phyloP scores from a whole-genome alignment of 306 rosid genomes.

The Morella rubra region DNA sequence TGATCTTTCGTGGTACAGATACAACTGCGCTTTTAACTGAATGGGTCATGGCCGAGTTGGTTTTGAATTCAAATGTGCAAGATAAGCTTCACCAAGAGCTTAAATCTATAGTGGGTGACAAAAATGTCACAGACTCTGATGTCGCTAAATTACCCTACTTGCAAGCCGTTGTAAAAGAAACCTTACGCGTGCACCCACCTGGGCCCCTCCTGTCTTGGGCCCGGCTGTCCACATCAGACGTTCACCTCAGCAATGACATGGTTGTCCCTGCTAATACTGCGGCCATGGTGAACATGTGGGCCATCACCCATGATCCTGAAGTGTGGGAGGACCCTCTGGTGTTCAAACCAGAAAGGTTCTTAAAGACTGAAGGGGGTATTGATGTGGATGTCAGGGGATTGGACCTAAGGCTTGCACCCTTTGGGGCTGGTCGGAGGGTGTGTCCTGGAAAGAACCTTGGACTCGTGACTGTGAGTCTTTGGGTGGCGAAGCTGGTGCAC shows the following conservation, averaged over 20 bases:
- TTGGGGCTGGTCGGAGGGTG: conserved; percentile 57
- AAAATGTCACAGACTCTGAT: conserved; percentile 26
- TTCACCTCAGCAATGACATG: conserved; percentile 60
- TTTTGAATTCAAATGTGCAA: conserved; percentile 37
- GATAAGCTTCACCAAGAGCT: conserved; percentile 30
- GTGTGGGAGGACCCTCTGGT: conserved; percentile 42
- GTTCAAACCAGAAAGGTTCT: conserved; percentile 52
- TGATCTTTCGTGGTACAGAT: conserved; percentile 55
- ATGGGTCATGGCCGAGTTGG: conserved; percentile 47
- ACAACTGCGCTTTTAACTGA: conserved; percentile 48
- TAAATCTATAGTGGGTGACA: conserved; percentile 23
- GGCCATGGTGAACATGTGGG: conserved; percentile 74
- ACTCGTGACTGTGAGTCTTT: conserved; percentile 39
- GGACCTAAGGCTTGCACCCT: conserved; percentile 54
- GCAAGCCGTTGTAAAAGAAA: conserved; percentile 32
- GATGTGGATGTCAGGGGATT: conserved; percentile 55
- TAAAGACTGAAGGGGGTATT: conserved; percentile 27
- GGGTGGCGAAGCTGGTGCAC: conserved; percentile 51
- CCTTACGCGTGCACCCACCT: conserved; percentile 42
- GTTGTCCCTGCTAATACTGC: conserved; percentile 49
- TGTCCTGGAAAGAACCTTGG: conserved; percentile 60
- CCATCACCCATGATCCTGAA: conserved; percentile 51
- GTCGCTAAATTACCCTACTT: conserved; percentile 5
- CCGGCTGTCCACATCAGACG: conserved; percentile 30
- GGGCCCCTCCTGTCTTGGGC: neutral